Conservation (phyloP, 1,284 basidiomycete genomes). For the Papiliotrema nemorosa region DNA sequence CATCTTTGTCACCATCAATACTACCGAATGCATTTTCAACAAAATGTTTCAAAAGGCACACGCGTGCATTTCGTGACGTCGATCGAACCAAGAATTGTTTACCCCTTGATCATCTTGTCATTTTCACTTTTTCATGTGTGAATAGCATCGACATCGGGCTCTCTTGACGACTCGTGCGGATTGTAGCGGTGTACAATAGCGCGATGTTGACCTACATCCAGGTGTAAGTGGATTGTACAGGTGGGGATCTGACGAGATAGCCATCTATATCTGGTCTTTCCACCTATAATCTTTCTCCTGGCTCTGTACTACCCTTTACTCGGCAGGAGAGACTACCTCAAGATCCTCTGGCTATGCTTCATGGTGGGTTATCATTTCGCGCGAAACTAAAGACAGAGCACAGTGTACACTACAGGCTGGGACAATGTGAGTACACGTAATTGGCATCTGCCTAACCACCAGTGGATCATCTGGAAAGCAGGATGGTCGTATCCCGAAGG, state of each 20-base stretch:
- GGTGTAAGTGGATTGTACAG: constrained; percentile 15
- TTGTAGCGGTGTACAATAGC: not conserved
- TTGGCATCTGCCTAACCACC: not conserved
- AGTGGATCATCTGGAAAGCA: constrained; percentile 24
- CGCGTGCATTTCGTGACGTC: too few species aligned
- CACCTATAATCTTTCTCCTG: constrained; percentile 29
- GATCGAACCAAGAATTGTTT: too few species aligned
- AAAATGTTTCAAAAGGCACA: too few species aligned
- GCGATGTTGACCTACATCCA: constrained; percentile 29
- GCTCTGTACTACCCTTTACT: constrained; percentile 31
- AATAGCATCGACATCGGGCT: too few species aligned
- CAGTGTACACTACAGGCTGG: constrained; percentile 42
- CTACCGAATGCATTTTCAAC: too few species aligned
- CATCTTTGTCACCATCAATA: too few species aligned
- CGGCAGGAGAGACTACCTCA: constrained; percentile 33
- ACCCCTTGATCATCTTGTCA: too few species aligned
- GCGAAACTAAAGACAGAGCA: constrained; percentile 23
- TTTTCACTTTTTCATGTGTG: too few species aligned
- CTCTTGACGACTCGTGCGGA: too few species aligned
- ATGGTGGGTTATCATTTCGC: constrained; percentile 23
- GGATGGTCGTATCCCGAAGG: constrained; percentile 35
- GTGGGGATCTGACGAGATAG: constrained; percentile 11
- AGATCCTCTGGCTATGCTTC: constrained; percentile 30
- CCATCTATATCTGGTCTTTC: constrained; percentile 31
- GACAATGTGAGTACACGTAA: constrained; percentile 32